phyloP scores from a whole-genome alignment of 192 early-diverging fungal species.

The Coemansia sp. region DNA sequence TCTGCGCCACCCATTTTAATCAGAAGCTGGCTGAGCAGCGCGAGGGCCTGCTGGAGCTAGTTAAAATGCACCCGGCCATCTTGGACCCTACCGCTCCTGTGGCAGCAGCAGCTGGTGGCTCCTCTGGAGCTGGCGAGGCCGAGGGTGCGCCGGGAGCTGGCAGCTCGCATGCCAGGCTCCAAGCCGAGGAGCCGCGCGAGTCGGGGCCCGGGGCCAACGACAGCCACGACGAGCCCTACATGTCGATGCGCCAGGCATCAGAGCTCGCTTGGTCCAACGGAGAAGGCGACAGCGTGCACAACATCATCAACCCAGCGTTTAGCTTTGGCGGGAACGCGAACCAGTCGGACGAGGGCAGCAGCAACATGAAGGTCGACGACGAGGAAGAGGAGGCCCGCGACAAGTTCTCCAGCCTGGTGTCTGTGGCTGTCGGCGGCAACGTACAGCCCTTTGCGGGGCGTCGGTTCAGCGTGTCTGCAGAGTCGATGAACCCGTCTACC shows the following conservation, averaged over 20 bases:
- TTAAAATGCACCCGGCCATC: conserved; percentile 47
- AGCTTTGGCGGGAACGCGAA: conserved; percentile 53
- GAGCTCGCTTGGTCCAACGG: conserved; percentile 48
- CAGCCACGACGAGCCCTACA: conserved; percentile 39
- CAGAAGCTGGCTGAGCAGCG: conserved; percentile 81
- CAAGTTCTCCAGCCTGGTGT: conserved; percentile 57
- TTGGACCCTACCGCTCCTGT: conserved; percentile 24
- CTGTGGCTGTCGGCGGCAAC: conserved; percentile 53
- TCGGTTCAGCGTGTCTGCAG: conserved; percentile 92
- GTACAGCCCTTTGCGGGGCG: conserved; percentile 80
- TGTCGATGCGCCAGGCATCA: conserved; percentile 54
- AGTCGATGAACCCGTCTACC: conserved; percentile 89
- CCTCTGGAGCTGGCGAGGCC: conserved; percentile 5
- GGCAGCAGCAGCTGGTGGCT: not conserved
- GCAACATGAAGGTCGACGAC: conserved; percentile 62
- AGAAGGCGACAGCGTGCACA: conserved; percentile 21
- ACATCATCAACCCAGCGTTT: conserved; percentile 49
- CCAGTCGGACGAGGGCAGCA: conserved; percentile 43
- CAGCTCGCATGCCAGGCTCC: conserved; percentile 8
- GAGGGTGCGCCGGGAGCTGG: not conserved
- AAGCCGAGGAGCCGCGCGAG: conserved; percentile 39
- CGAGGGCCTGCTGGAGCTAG: conserved; percentile 44
- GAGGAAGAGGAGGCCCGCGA: conserved; percentile 64
- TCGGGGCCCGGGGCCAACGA: conserved; percentile 38
- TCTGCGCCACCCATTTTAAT: conserved; percentile 89